Evolutionary conservation across 352 stramenopile genomes (phyloP).

Genomic region (Phytophthora palmivora): DNA sequence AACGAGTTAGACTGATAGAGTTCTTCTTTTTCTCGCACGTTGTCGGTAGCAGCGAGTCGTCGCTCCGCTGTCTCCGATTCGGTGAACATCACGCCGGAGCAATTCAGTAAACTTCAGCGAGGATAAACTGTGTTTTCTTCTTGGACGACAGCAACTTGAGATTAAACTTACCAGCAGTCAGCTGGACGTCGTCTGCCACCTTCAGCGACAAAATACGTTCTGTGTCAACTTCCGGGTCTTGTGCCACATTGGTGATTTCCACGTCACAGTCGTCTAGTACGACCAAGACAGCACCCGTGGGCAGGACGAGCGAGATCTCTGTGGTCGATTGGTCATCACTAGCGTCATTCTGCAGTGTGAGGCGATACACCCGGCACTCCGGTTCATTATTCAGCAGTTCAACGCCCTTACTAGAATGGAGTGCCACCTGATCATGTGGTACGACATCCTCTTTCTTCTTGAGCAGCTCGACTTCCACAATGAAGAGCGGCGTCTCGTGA

Average conservation of each 20-base stretch:
- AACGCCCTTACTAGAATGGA: constrained; percentile 26
- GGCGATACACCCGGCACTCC: constrained; percentile 56
- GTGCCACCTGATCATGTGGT: constrained; percentile 23
- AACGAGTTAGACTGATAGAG: constrained; percentile 1
- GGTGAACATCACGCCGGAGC: background rate
- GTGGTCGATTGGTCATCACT: constrained; percentile 16
- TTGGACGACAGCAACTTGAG: constrained; percentile 26
- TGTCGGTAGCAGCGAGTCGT: background rate
- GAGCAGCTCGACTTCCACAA: constrained; percentile 62
- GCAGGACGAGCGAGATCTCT: constrained; percentile 39
- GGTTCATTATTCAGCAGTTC: constrained; percentile 44
- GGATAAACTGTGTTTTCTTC: constrained; percentile 34
- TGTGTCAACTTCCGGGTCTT: constrained; percentile 15
- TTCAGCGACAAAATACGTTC: constrained; percentile 25
- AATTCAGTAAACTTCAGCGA: constrained; percentile 30
- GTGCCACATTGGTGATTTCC: constrained; percentile 28
- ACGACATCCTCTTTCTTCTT: constrained; percentile 36
- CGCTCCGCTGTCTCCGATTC: background rate
- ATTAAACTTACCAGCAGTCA: constrained; percentile 29
- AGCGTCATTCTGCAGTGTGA: constrained; percentile 36
- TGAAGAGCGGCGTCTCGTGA: constrained; percentile 39
- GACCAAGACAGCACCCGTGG: constrained; percentile 48
- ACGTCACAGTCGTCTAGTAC: constrained; percentile 41
- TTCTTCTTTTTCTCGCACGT: background rate
- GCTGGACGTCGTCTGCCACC: constrained; percentile 27